Percentiles rank a stretch among this genome's conserved stretches.
Evolutionary conservation across 768 basidiomycete species (phyloP).

Genomic region (Naematelia aurantialba): DNA sequence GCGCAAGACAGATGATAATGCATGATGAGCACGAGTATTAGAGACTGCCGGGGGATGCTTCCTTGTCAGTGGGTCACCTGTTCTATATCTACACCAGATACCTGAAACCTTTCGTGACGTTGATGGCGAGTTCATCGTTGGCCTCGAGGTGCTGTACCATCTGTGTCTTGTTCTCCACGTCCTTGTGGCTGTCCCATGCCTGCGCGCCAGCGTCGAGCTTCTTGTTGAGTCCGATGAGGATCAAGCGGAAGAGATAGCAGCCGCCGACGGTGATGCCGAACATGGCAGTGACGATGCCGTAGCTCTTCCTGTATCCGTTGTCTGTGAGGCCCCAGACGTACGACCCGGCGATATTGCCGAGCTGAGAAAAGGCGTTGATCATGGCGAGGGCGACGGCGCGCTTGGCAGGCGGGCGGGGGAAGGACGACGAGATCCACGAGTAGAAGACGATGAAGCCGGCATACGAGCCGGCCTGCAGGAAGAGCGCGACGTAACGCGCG

Average conservation of each 20-base stretch:
- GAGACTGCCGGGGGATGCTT: too few species aligned
- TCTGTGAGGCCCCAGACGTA: conserved; percentile 53
- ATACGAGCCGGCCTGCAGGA: conserved; percentile 61
- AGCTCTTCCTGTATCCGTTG: conserved; percentile 54
- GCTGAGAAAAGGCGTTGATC: conserved; percentile 73
- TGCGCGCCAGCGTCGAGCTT: conserved; percentile 47
- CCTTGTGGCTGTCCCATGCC: conserved; percentile 30
- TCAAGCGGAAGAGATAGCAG: conserved; percentile 52
- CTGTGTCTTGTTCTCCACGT: conserved; percentile 25
- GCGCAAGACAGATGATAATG: too few species aligned
- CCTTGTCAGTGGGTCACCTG: too few species aligned
- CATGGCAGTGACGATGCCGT: conserved; percentile 66
- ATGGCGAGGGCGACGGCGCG: conserved; percentile 80
- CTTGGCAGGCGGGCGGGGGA: conserved; percentile 80
- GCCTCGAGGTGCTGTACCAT: conserved; percentile 27
- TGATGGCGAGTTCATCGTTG: conserved; percentile 18
- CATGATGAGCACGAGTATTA: too few species aligned
- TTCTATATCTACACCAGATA: conserved; percentile 43
- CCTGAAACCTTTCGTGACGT: conserved; percentile 35
- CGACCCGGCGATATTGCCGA: conserved; percentile 80
- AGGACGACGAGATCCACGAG: conserved; percentile 57
- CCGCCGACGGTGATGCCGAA: conserved; percentile 56
- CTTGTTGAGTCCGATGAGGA: conserved; percentile 48
- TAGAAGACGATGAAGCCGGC: conserved; percentile 47
- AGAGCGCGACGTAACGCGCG: conserved; percentile 45